These are phyloP conservation scores for Lolium multiflorum DNA, from an alignment of 176 grass and related monocot genomes.

Conservation along the genomic window DNA sequence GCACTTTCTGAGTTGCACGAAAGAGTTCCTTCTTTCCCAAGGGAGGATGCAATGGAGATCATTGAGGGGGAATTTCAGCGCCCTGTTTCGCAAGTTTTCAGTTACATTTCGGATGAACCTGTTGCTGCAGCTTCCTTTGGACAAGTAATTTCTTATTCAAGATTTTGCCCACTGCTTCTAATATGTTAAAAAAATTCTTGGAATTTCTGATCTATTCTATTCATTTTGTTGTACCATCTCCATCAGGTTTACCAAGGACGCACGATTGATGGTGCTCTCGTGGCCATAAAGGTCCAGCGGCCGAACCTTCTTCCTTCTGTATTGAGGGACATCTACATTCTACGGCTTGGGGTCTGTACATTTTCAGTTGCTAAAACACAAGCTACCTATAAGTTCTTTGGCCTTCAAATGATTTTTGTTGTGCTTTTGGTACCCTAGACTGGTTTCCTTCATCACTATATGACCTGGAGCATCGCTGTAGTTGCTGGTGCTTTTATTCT, in stretches of 20 bases:
- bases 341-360: constrained; percentile 85
- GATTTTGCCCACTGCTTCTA: background rate
- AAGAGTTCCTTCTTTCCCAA: constrained; percentile 82
- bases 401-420: background rate
- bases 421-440: constrained; percentile 7
- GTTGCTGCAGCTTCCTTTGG: constrained; percentile 92
- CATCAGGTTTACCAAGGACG: constrained; percentile 82
- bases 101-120: constrained; percentile 83
- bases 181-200: constrained; percentile 11
- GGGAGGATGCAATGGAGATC: constrained; percentile 78
- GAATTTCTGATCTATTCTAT: background rate
- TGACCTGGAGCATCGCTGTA: background rate
- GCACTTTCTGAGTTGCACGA: constrained; percentile 88
- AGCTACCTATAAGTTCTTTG: background rate
- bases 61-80: constrained; percentile 76
- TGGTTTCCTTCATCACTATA: background rate
- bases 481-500: constrained; percentile 9
- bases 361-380: constrained; percentile 27
- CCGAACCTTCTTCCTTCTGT: constrained; percentile 84
- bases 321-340: constrained; percentile 86
- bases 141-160: constrained; percentile 59
- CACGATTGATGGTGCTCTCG: constrained; percentile 76
- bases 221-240: constrained; percentile 1
- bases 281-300: constrained; percentile 92
- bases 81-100: constrained; percentile 66